These are phyloP conservation scores for Rhododendron vialii DNA, from an alignment of 148 eudicot genomes.

Conservation along the genomic window DNA sequence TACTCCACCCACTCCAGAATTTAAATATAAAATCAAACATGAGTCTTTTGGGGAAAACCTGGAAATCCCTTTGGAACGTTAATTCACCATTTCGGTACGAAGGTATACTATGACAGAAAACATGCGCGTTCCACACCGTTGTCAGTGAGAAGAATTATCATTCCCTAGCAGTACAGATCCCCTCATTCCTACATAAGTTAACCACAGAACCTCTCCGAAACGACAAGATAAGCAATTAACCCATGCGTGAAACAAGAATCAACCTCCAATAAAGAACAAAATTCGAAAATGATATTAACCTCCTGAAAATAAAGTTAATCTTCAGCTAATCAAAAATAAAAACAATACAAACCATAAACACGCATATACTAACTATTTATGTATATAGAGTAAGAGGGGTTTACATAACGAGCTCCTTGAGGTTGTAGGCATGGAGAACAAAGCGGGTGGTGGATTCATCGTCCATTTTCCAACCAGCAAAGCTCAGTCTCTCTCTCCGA, in stretches of 20 bases:
- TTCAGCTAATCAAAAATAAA: too few species aligned
- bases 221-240: not conserved
- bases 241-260: not conserved
- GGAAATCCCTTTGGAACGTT: not conserved
- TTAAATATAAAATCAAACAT: not conserved
- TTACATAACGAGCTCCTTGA: conserved; percentile 93
- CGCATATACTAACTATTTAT: too few species aligned
- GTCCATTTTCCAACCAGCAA: conserved; percentile 85
- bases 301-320: not conserved
- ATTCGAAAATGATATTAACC: not conserved
- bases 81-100: not conserved
- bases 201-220: not conserved
- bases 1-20: not conserved
- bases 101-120: not conserved
- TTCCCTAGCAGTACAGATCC: not conserved
- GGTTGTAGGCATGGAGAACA: conserved; percentile 65
- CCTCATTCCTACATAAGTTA: not conserved
- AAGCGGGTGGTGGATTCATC: conserved; percentile 78
- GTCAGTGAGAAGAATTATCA: not conserved
- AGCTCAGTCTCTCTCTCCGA: conserved; percentile 62
- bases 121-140: not conserved
- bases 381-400: not conserved
- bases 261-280: not conserved
- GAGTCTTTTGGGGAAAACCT: not conserved
- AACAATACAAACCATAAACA: not conserved